phyloP scores from a whole-genome alignment of 2,329 filamentous ascomycete genomes.

The Aspergillus neoniger region DNA sequence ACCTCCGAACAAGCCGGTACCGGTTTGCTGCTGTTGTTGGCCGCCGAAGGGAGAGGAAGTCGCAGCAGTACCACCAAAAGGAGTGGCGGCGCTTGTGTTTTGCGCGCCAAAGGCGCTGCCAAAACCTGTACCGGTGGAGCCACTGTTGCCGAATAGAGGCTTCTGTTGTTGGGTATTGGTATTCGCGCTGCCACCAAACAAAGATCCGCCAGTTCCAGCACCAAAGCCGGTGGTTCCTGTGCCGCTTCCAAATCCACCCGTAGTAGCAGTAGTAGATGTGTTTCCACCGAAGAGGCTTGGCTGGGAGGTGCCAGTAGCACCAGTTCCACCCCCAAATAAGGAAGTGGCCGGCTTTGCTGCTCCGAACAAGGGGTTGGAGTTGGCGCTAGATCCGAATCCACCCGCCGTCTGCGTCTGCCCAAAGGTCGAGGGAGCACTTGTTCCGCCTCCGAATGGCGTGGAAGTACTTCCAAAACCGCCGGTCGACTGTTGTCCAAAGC shows the following conservation, averaged over 20 bases:
- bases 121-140: conserved; percentile 36
- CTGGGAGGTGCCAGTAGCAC: conserved; percentile 33
- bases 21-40: conserved; percentile 22
- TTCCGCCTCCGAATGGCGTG: conserved; percentile 42
- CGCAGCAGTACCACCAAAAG: conserved; percentile 43
- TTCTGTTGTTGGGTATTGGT: conserved; percentile 30
- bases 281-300: conserved; percentile 45
- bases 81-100: conserved; percentile 34
- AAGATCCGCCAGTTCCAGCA: conserved; percentile 28
- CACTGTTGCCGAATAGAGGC: conserved; percentile 39
- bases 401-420: conserved; percentile 46
- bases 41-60: conserved; percentile 50
- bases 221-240: conserved; percentile 30
- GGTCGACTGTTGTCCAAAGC: conserved; percentile 46
- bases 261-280: conserved; percentile 36
- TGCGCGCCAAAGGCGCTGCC: conserved; percentile 41
- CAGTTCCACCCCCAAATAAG: conserved; percentile 37
- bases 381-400: conserved; percentile 37
- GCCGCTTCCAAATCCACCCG: conserved; percentile 33
- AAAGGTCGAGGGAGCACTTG: conserved; percentile 43
- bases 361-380: conserved; percentile 46
- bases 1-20: conserved; percentile 44
- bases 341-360: conserved; percentile 45
- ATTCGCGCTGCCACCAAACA: conserved; percentile 43
- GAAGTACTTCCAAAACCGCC: conserved; percentile 48